These are phyloP conservation scores for Amaranthus cruentus DNA, from an alignment of 148 eudicot species.

Conservation along the genomic window DNA sequence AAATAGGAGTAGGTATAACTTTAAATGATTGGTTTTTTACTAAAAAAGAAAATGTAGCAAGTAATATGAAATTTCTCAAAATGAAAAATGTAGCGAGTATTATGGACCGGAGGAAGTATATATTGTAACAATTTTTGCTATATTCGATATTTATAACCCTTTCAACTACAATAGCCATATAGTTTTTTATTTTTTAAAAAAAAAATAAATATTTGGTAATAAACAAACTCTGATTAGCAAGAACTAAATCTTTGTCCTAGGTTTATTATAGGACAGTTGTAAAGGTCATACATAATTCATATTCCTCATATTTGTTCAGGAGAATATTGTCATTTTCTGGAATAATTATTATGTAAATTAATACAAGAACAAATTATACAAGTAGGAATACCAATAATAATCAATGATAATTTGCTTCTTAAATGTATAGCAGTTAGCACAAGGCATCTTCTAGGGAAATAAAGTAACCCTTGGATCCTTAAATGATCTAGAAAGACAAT, in stretches of 20 bases:
- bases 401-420: background rate
- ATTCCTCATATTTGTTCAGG: slow-evolving; percentile 9
- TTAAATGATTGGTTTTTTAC: no score
- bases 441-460: background rate
- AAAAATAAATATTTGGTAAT: background rate
- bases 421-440: background rate
- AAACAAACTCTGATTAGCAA: background rate
- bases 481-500: no score
- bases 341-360: background rate
- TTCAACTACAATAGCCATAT: no score
- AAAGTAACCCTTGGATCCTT: no score
- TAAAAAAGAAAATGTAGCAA: no score
- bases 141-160: no score
- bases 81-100: no score
- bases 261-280: slow-evolving; percentile 15
- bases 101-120: no score
- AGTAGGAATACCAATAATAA: slow-evolving; percentile 3
- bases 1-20: no score
- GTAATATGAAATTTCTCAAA: no score
- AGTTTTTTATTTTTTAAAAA: no score
- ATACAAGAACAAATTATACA: background rate
- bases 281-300: slow-evolving; percentile 5
- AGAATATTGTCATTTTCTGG: slow-evolving; percentile 3
- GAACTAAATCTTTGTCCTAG: slow-evolving; percentile 14
- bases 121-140: no score